Evolutionary conservation across 495 filamentous ascomycete genomes (phyloP).

Genomic region (Hypoxylon perforatum): DNA sequence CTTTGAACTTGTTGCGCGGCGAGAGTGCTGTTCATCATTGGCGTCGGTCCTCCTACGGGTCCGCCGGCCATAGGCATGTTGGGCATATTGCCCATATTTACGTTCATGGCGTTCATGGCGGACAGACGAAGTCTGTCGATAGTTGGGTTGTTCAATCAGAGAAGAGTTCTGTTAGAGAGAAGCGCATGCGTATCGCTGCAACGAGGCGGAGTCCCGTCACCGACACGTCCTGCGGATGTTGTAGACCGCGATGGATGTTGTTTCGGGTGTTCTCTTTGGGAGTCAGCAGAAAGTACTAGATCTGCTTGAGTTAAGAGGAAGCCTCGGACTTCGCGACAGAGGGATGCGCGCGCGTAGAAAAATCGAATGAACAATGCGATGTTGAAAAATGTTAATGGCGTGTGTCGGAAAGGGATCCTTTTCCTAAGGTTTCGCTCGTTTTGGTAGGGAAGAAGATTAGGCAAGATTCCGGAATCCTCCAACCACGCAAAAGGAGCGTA

Average conservation of each 20-base stretch:
- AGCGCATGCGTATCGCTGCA: conserved; percentile 36
- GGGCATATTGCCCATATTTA: conserved; percentile 71
- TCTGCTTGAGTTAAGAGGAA: conserved; percentile 10
- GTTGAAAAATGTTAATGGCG: not conserved
- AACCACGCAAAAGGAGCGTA: conserved; percentile 36
- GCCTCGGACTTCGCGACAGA: not conserved
- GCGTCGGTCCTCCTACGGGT: conserved; percentile 70
- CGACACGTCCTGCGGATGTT: not conserved
- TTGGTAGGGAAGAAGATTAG: conserved; percentile 22
- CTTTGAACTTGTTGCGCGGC: conserved; percentile 51
- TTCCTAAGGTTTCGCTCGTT: conserved; percentile 17
- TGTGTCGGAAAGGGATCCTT: conserved; percentile 22
- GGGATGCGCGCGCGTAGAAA: conserved; percentile 25
- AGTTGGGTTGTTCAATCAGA: conserved; percentile 38
- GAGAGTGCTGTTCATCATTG: conserved; percentile 76
- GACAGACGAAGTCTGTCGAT: conserved; percentile 46
- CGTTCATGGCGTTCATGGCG: conserved; percentile 79
- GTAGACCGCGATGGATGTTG: conserved; percentile 6
- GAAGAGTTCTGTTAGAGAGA: conserved; percentile 1
- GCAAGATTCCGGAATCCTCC: conserved; percentile 29
- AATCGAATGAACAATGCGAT: conserved; percentile 17
- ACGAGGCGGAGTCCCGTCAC: conserved; percentile 13
- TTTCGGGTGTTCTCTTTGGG: conserved; percentile 19
- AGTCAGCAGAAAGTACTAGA: conserved; percentile 39
- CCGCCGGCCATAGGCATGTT: conserved; percentile 73